Conservation (phyloP, 768 basidiomycete genomes). For the Russula sp. region DNA sequence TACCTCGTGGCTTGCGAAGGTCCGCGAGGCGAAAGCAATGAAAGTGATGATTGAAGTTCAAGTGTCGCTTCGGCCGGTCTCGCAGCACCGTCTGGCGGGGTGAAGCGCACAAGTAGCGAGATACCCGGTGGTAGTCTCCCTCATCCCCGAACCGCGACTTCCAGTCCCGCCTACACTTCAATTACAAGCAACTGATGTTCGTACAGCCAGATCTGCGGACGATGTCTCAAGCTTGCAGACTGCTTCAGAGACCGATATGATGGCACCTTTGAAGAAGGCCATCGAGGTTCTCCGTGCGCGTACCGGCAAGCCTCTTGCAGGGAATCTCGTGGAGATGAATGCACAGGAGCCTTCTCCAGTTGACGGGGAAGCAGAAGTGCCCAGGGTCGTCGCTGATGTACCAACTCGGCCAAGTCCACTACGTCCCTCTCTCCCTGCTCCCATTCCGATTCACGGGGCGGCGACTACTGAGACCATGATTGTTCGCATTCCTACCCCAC, state of each 20-base stretch:
- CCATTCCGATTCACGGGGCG: background rate
- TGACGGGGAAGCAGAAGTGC: conserved; percentile 27
- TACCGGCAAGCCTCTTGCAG: conserved; percentile 57
- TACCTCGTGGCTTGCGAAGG: conserved; percentile 77
- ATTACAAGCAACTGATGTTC: background rate
- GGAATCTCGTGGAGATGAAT: conserved; percentile 26
- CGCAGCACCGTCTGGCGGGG: conserved; percentile 7
- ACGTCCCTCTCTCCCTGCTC: conserved; percentile 11
- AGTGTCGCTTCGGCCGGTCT: conserved; percentile 17
- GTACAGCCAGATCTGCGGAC: conserved; percentile 6
- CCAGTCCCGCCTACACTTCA: background rate
- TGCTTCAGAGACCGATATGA: conserved; percentile 41
- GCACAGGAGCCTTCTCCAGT: background rate
- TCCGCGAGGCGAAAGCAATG: conserved; percentile 56
- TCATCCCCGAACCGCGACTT: background rate
- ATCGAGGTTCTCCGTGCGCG: conserved; percentile 61
- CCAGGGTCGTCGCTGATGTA: conserved; percentile 59
- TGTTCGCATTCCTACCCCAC: background rate
- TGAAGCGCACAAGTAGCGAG: conserved; percentile 62
- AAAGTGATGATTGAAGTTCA: conserved; percentile 29
- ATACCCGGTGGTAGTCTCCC: conserved; percentile 24
- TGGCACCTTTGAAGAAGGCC: conserved; percentile 64
- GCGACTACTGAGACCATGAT: background rate
- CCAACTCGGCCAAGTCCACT: background rate
- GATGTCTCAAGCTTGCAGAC: background rate